Conservation (phyloP, 2,329 filamentous ascomycete genomes). For the Aspergillus fijiensis region DNA sequence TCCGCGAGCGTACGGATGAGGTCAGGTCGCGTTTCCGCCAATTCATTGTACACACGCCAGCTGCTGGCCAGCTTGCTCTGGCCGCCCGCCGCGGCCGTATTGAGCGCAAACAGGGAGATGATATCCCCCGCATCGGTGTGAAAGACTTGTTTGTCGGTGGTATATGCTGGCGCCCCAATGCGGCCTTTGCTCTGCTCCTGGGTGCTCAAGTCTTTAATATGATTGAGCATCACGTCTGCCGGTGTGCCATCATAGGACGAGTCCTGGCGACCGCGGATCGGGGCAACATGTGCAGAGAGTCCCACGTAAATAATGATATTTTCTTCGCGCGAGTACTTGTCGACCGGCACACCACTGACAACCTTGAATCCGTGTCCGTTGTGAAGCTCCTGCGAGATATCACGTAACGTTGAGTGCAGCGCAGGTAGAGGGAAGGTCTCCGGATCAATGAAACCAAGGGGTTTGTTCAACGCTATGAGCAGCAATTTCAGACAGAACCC, state of each 20-base stretch:
- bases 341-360: conserved; percentile 43
- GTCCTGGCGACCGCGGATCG: conserved; percentile 44
- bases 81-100: conserved; percentile 51
- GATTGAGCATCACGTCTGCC: conserved; percentile 54
- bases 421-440: conserved; percentile 47
- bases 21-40: conserved; percentile 54
- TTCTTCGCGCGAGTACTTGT: conserved; percentile 36
- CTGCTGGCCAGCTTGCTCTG: conserved; percentile 54
- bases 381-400: conserved; percentile 41
- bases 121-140: conserved; percentile 59
- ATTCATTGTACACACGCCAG: conserved; percentile 56
- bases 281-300: conserved; percentile 44
- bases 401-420: conserved; percentile 33
- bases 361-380: conserved; percentile 47
- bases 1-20: conserved; percentile 52
- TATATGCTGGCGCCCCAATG: conserved; percentile 47
- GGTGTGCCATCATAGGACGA: conserved; percentile 27
- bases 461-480: conserved; percentile 27
- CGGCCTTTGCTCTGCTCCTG: conserved; percentile 24
- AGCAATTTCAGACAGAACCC: conserved; percentile 6
- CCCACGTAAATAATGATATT: conserved; percentile 47
- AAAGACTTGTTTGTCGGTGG: conserved; percentile 48
- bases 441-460: conserved; percentile 45
- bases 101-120: conserved; percentile 51
- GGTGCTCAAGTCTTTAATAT: conserved; percentile 61